Evolutionary conservation across 805 yeast species (phyloP), one percentile per base, ranked within the genome.

Genomic region (Wickerhamomyces bovis): DNA sequence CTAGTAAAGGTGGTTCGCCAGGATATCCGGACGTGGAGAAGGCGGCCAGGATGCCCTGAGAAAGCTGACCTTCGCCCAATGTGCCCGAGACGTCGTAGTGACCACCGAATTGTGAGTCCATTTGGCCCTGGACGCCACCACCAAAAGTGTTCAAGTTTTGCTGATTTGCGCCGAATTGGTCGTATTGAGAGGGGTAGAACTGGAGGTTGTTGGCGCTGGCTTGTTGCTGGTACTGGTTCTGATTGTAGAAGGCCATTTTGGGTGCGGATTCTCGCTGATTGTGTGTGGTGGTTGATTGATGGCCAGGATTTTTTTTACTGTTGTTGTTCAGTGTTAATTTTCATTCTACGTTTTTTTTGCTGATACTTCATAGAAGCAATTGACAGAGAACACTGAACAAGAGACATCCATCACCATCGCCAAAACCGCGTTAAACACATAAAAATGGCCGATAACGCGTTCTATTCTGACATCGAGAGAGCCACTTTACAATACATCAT

Each of bases 1-100:
- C 96, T 44, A 94, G 70, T 41, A 94, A 70, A 3, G 97, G 89
- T 0, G 96, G 90, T 64, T 94, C 99, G n/a, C 89, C 92, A 0
- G 96, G 82, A 61, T 94, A 94, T 0, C 99, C 99, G 1, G 85
- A 73, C 0, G 97, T 85, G 2, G 97, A 87, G 58, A 94, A 83
- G 0, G 98, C 99, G 4, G 97, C 95, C 6, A 95, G 65, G 41
- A 89, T 61, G 1, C 99, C 99, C 0, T 80, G 70, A 1, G 88
- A 75, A 43, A 92, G 70, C 44, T 69, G 70, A 35, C 62, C 66
- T n/a, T 63, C 66, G 3, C 60, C 60, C 48, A 57, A 42, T 13
- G 57, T 53, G 1, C 57, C 62, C 2, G 57, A 40, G 2, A 58
- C 55, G 16, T 61, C 62, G 35, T 49, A 47, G 11, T 54, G 41